A percentile compares a stretch with the other conserved stretches of the same genome.
Conservation (phyloP, 345 rosid genomes). For the Durio zibethinus region DNA sequence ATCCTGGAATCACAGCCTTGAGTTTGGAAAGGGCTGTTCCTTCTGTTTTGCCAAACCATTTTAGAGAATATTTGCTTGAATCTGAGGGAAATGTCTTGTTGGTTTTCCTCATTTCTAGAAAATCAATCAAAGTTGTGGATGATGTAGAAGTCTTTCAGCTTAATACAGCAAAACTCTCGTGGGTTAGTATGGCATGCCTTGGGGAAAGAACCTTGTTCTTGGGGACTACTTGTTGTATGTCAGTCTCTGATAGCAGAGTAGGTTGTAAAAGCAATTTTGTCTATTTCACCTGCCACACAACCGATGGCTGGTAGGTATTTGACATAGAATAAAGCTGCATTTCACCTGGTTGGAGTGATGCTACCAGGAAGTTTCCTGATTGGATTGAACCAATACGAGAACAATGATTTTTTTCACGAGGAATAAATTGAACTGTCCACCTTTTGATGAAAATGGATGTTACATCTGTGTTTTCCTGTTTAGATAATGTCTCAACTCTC, state of each 20-base stretch:
- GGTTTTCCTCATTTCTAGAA: constrained; percentile 25
- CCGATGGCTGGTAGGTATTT: background rate
- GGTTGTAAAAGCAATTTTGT: constrained; percentile 22
- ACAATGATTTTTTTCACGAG: background rate
- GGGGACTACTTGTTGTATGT: constrained; percentile 28
- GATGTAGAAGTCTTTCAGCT: constrained; percentile 28
- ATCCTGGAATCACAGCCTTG: constrained; percentile 7
- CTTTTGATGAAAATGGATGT: too few species aligned
- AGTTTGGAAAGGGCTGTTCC: constrained; percentile 25
- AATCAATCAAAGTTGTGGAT: constrained; percentile 19
- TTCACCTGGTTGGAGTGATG: background rate
- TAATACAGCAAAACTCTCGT: background rate
- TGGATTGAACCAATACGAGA: background rate
- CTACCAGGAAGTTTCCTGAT: background rate
- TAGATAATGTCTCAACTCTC: too few species aligned
- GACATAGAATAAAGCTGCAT: constrained; percentile 2
- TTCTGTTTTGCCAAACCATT: constrained; percentile 4
- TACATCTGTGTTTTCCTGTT: too few species aligned
- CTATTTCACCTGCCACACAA: background rate
- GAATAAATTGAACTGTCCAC: too few species aligned
- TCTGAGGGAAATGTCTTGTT: constrained; percentile 23
- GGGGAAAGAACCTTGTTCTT: constrained; percentile 23
- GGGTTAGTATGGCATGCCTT: constrained; percentile 20
- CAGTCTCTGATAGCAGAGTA: constrained; percentile 15
- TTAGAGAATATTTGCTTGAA: constrained; percentile 32